A percentile compares a stretch with the other conserved stretches of the same genome.
phyloP scores from a whole-genome alignment of 2,329 filamentous ascomycete species.

The Aureobasidium sp. region DNA sequence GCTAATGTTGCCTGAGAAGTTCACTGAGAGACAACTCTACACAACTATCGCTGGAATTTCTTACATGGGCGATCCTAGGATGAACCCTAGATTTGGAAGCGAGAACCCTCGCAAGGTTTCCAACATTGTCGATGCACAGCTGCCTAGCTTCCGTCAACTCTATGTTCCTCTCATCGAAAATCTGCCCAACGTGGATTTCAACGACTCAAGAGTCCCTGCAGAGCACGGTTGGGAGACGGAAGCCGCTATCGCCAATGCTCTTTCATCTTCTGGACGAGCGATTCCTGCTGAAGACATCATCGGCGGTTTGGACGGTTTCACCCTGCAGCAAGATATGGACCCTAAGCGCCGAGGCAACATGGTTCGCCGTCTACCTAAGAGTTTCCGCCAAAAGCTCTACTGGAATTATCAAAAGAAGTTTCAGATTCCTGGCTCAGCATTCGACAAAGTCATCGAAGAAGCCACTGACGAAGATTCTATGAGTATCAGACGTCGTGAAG shows the following conservation, averaged over 20 bases:
- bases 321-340: conserved; percentile 84
- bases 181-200: conserved; percentile 79
- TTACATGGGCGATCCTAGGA: conserved; percentile 93
- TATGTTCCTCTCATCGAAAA: conserved; percentile 86
- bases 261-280: conserved; percentile 27
- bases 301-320: conserved; percentile 55
- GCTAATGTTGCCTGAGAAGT: conserved; percentile 72
- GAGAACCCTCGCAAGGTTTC: conserved; percentile 88
- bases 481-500: conserved; percentile 65
- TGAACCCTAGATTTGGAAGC: conserved; percentile 64
- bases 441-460: conserved; percentile 75
- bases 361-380: conserved; percentile 81
- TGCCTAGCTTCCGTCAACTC: conserved; percentile 82
- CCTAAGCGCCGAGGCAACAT: conserved; percentile 87
- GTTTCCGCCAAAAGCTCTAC: conserved; percentile 84
- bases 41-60: conserved; percentile 85
- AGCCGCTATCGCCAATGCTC: conserved; percentile 24
- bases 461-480: conserved; percentile 60
- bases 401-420: conserved; percentile 93
- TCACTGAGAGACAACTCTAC: conserved; percentile 84
- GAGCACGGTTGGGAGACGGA: conserved; percentile 35
- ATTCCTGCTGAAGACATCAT: conserved; percentile 46
- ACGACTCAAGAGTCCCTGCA: conserved; percentile 52
- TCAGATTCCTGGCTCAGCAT: conserved; percentile 74
- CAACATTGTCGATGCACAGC: conserved; percentile 90